These are phyloP conservation scores for Aspergillus fijiensis DNA, from an alignment of 2,329 filamentous ascomycete species.

Conservation along the genomic window DNA sequence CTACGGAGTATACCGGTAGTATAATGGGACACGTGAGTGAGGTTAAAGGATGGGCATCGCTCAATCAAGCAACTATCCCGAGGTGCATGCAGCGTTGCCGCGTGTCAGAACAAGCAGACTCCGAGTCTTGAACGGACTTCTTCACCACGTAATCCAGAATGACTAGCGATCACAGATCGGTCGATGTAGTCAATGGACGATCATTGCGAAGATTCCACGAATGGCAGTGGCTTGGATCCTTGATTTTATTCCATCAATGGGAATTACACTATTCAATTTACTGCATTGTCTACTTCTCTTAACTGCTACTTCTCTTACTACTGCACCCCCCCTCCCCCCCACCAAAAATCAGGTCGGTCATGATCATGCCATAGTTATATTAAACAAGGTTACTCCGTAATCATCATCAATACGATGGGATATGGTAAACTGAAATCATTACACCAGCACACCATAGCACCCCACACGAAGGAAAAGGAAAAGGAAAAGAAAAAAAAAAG, in stretches of 20 bases:
- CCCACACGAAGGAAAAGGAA: neutral
- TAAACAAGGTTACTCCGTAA: neutral
- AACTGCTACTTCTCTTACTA: neutral
- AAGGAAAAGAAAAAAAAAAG: too few relatives aligned
- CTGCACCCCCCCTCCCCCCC: neutral
- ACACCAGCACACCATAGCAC: neutral
- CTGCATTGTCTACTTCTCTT: too few relatives aligned
- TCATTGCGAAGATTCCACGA: neutral
- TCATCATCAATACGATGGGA: neutral
- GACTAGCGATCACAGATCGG: too few relatives aligned
- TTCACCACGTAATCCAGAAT: too few relatives aligned
- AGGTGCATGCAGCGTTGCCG: neutral
- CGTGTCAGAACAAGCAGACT: too few relatives aligned
- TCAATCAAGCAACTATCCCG: neutral
- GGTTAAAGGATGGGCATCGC: too few relatives aligned
- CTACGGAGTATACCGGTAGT: neutral
- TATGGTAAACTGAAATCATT: neutral
- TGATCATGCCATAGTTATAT: neutral
- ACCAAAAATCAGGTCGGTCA: neutral
- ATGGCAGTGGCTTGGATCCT: neutral
- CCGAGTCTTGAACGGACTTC: too few relatives aligned
- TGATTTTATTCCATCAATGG: too few relatives aligned
- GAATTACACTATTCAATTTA: too few relatives aligned
- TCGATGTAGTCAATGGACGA: neutral
- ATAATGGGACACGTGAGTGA: neutral